Base-by-base conservation (phyloP, 176 grass and related monocot species). In the Eragrostis nindensis region DNA sequence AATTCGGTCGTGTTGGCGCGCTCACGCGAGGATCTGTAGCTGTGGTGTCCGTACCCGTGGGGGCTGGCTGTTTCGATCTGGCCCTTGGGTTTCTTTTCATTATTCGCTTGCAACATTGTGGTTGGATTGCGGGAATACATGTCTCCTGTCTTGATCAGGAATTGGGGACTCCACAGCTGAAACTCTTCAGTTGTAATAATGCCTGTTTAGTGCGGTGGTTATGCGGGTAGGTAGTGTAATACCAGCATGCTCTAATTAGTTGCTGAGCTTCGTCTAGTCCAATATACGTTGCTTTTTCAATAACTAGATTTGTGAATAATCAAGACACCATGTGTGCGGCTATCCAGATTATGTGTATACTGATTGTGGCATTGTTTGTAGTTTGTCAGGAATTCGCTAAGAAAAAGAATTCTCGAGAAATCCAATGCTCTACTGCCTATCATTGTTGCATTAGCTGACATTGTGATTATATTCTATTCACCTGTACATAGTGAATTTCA, bases 41-140 rank as follows among this genome's bases (percentile, higher is more conserved):
- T 44, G 53, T 32, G 43, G 41, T n/a, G 27, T 66, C 81, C 11
- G 71, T 53, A 55, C 22, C 22, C 14, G 8, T 15, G 3, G 50
- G 60, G 3, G 14, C 15, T 8, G 21, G 21, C 29, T 21, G 30
- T 27, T 78, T 78, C 11, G 11, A 5, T 70, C 26, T 16, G 46
- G 18, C 26, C 1, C 44, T 50, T 38, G 43, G 19, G 7, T 5
- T 65, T 29, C 44, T 66, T 29, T 21, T 36, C 12, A 18, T 22
- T 29, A n/a, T 66, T 66, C 21, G 19, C 14, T 57, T 48, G 82
- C 42, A 50, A 17, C 82, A 77, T 76, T 77, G 13, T 77, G 19
- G 41, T 68, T 67, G 7, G 16, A 77, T 25, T 43, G 70, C 0
- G 57, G 12, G 3, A 22, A 40, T 5, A 22, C 12, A 19, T 26